Evolutionary conservation across 768 basidiomycete genomes (phyloP).

Genomic region (Megacollybia marginata): DNA sequence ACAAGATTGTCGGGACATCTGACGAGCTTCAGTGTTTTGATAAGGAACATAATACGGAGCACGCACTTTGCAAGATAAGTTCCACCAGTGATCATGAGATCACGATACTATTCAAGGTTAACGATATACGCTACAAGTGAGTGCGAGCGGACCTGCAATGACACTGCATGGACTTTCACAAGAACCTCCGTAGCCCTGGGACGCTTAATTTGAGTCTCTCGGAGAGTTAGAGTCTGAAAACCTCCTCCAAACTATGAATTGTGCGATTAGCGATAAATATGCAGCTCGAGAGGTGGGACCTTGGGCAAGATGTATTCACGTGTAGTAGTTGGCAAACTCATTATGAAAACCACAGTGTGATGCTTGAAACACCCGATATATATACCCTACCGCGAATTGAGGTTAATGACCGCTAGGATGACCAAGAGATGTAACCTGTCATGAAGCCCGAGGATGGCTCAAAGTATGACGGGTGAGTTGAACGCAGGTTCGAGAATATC

Average conservation of each 20-base stretch:
- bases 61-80: background rate
- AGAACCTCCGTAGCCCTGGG: background rate
- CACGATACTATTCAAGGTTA: background rate
- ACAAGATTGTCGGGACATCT: conserved; percentile 16
- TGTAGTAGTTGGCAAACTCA: background rate
- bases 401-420: no score
- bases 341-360: background rate
- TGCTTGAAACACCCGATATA: no score
- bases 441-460: no score
- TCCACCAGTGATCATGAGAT: background rate
- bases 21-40: no score
- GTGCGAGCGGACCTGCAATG: background rate
- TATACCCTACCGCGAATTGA: no score
- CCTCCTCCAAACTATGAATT: background rate
- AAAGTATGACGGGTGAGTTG: no score
- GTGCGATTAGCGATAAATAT: background rate
- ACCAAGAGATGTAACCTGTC: no score
- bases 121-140: background rate
- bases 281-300: background rate
- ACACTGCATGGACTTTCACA: background rate
- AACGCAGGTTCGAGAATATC: no score
- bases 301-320: background rate
- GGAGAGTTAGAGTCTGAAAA: background rate
- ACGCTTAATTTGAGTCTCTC: background rate
- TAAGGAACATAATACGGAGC: background rate